A percentile compares a stretch with the other conserved stretches of the same genome.
phyloP scores from a whole-genome alignment of 805 yeast species.

The Saccharomyces eubayanus region DNA sequence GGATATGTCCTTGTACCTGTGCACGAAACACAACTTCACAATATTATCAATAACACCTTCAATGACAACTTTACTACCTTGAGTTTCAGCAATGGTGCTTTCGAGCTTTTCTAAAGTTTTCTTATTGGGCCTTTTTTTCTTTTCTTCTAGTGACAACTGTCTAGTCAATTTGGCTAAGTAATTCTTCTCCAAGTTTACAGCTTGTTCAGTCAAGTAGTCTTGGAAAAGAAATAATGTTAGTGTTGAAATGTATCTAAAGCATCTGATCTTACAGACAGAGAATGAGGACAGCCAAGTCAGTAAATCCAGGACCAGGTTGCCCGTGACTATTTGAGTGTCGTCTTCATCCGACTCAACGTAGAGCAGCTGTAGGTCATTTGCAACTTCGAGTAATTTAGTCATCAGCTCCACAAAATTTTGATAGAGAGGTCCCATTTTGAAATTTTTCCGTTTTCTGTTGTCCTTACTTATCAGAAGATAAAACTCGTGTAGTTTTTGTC shows the following conservation, averaged over 20 bases:
- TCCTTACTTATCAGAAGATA: slow-evolving; percentile 51
- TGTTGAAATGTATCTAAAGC: slow-evolving; percentile 64
- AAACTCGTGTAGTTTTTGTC: slow-evolving; percentile 59
- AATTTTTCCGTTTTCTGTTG: slow-evolving; percentile 34
- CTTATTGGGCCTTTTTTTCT: slow-evolving; percentile 32
- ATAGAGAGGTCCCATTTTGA: slow-evolving; percentile 36
- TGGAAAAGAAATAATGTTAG: slow-evolving; percentile 50
- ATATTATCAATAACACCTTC: slow-evolving; percentile 57
- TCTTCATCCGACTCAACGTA: slow-evolving; percentile 34
- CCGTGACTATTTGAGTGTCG: slow-evolving; percentile 12
- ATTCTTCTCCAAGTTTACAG: slow-evolving; percentile 31
- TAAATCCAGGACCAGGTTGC: slow-evolving; percentile 37
- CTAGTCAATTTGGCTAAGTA: slow-evolving; percentile 34
- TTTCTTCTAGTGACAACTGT: slow-evolving; percentile 32
- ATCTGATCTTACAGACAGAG: slow-evolving; percentile 59
- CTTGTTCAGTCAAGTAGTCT: slow-evolving; percentile 47
- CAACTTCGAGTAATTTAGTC: slow-evolving; percentile 39
- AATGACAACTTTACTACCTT: slow-evolving; percentile 43
- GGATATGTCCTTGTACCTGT: slow-evolving; percentile 76
- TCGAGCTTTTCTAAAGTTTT: slow-evolving; percentile 42
- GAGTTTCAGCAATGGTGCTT: slow-evolving; percentile 34
- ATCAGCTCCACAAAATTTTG: slow-evolving; percentile 50
- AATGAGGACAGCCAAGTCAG: slow-evolving; percentile 71
- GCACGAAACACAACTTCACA: slow-evolving; percentile 57
- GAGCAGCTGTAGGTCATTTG: slow-evolving; percentile 56